Evolutionary conservation across 768 basidiomycete genomes (phyloP).

Genomic region (Suillus luteus): DNA sequence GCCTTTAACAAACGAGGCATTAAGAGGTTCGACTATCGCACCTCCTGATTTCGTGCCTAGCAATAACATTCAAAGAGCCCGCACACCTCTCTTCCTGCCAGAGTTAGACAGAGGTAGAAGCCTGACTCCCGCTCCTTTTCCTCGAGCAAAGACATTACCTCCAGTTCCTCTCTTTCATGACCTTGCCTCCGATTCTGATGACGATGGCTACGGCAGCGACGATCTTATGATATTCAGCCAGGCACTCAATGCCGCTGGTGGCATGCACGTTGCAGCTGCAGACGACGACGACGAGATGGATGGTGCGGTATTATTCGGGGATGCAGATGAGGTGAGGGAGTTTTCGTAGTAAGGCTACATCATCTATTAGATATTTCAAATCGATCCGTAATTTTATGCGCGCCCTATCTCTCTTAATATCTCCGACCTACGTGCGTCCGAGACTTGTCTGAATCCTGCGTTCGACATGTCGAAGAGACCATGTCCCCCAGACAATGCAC

Average conservation of each 20-base stretch:
- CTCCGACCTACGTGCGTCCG: constrained; percentile 60
- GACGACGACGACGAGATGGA: constrained; percentile 81
- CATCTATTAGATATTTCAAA: constrained; percentile 14
- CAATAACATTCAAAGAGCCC: constrained; percentile 37
- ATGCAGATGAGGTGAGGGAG: constrained; percentile 77
- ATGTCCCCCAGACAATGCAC: constrained; percentile 81
- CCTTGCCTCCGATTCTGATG: constrained; percentile 30
- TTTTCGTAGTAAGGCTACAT: constrained; percentile 39
- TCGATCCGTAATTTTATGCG: constrained; percentile 40
- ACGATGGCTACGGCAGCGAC: constrained; percentile 40
- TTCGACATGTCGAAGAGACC: constrained; percentile 78
- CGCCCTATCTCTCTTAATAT: constrained; percentile 81
- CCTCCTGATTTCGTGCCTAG: constrained; percentile 32
- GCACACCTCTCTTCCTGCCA: constrained; percentile 76
- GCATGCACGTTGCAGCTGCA: constrained; percentile 55
- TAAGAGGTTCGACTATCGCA: constrained; percentile 36
- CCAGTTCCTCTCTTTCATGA: constrained; percentile 48
- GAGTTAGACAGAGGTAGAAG: constrained; percentile 51
- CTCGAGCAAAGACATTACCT: constrained; percentile 31
- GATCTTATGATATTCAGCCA: constrained; percentile 81
- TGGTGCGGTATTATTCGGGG: constrained; percentile 72
- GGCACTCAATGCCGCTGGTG: constrained; percentile 57
- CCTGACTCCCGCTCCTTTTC: constrained; percentile 40
- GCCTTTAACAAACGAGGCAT: constrained; percentile 26
- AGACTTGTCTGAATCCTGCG: constrained; percentile 76